phyloP scores from a whole-genome alignment of 1,139 yeast genomes.

The Yamadazyma dendronema region DNA sequence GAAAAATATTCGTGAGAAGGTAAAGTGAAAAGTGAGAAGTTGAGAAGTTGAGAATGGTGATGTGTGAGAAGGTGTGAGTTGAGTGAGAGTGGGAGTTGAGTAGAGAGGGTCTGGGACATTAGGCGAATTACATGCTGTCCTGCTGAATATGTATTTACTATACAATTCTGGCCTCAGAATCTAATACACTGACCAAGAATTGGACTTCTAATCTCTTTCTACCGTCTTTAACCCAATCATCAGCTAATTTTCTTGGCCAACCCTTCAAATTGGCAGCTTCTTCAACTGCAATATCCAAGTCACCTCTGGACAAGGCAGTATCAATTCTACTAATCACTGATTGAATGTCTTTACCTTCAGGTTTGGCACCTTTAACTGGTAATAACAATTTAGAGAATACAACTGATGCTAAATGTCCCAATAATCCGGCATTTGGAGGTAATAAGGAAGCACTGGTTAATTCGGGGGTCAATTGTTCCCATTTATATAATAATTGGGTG shows the following conservation, averaged over 20 bases:
- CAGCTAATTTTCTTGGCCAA: constrained; percentile 87
- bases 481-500: constrained; percentile 69
- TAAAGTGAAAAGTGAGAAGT: neutral
- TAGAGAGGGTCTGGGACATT: too few species aligned
- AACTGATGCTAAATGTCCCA: constrained; percentile 84
- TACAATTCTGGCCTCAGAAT: constrained; percentile 52
- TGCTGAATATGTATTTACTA: neutral
- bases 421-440: constrained; percentile 93
- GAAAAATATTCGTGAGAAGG: neutral
- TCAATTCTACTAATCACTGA: constrained; percentile 85
- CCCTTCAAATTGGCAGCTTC: constrained; percentile 90
- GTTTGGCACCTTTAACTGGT: constrained; percentile 54
- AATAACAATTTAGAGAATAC: constrained; percentile 74
- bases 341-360: constrained; percentile 81
- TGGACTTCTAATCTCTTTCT: constrained; percentile 88
- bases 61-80: neutral
- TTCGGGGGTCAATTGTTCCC: constrained; percentile 80
- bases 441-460: constrained; percentile 83
- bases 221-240: constrained; percentile 88
- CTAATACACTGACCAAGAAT: constrained; percentile 66
- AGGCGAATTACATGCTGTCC: too few species aligned
- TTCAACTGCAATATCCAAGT: constrained; percentile 85
- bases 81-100: neutral
- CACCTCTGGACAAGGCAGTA: constrained; percentile 69
- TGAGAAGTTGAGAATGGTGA: neutral